Conservation (phyloP, 2,329 filamentous ascomycete species). For the Dissoconium aciculare region DNA sequence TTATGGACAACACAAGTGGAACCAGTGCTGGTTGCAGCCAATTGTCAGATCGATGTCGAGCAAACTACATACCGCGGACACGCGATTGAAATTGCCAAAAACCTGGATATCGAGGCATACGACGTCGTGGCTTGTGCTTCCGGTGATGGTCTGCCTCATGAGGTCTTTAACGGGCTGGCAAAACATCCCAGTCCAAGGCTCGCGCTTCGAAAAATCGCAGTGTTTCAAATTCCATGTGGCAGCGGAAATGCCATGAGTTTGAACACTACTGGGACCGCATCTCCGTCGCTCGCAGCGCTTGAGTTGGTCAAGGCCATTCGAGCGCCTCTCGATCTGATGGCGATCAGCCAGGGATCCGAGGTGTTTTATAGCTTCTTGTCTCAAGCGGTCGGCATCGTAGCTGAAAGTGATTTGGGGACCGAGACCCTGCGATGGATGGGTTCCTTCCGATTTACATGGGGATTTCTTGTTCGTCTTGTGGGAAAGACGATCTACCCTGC, state of each 20-base stretch:
- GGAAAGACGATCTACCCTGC: conserved; percentile 71
- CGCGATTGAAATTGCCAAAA: conserved; percentile 59
- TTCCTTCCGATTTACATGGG: conserved; percentile 65
- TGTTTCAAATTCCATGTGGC: conserved; percentile 80
- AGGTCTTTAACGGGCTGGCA: conserved; percentile 86
- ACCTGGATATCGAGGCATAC: conserved; percentile 61
- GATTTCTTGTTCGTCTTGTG: conserved; percentile 63
- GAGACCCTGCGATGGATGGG: conserved; percentile 94
- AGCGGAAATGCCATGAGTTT: conserved; percentile 88
- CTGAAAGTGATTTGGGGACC: conserved; percentile 77
- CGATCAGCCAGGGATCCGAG: conserved; percentile 64
- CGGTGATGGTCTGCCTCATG: conserved; percentile 79
- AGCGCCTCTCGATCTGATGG: conserved; percentile 74
- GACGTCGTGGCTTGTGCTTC: conserved; percentile 83
- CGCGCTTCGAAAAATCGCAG: conserved; percentile 62
- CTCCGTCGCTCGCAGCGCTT: conserved; percentile 60
- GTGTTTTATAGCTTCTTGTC: conserved; percentile 78
- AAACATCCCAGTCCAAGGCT: conserved; percentile 49
- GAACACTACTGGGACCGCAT: conserved; percentile 72
- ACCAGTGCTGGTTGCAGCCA: conserved; percentile 69
- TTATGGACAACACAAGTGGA: conserved; percentile 61
- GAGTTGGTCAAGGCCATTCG: conserved; percentile 73
- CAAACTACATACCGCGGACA: conserved; percentile 59
- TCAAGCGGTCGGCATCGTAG: conserved; percentile 77
- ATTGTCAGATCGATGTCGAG: conserved; percentile 60